A percentile compares a stretch with the other conserved stretches of the same genome.
These are phyloP conservation scores for Silene latifolia DNA, from an alignment of 148 eudicot species.

Conservation along the genomic window DNA sequence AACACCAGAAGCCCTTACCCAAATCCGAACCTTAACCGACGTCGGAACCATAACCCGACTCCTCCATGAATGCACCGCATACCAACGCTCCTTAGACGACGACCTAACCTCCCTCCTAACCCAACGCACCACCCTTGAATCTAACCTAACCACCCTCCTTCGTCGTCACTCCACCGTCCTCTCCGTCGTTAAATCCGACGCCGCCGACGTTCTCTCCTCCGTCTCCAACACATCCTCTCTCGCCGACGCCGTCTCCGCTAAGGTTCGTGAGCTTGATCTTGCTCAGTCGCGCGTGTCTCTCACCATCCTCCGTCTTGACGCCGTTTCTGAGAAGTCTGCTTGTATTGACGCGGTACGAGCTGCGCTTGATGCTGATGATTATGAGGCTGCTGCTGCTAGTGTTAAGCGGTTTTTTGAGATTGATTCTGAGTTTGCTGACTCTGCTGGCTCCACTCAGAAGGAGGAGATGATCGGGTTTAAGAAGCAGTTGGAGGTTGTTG, in stretches of 20 bases:
- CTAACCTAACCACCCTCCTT: constrained; percentile 58
- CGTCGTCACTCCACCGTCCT: constrained; percentile 52
- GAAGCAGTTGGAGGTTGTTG: constrained; percentile 65
- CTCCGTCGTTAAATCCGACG: constrained; percentile 54
- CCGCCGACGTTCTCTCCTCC: constrained; percentile 61
- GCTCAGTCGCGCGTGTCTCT: constrained; percentile 75
- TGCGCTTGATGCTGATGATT: constrained; percentile 57
- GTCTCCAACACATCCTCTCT: constrained; percentile 60
- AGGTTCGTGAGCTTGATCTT: constrained; percentile 85
- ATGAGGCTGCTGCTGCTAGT: constrained; percentile 54
- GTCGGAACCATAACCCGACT: constrained; percentile 79
- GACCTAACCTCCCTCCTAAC: constrained; percentile 51
- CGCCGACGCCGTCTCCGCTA: constrained; percentile 72
- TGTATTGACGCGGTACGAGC: constrained; percentile 63
- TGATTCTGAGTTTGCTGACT: constrained; percentile 50
- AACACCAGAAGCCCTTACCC: constrained; percentile 43
- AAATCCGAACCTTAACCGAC: constrained; percentile 66
- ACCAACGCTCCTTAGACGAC: constrained; percentile 73
- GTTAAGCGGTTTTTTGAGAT: constrained; percentile 66
- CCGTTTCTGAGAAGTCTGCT: constrained; percentile 53
- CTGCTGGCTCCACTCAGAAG: constrained; percentile 47
- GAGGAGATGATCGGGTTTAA: constrained; percentile 61
- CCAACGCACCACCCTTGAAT: constrained; percentile 50
- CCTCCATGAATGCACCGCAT: constrained; percentile 86
- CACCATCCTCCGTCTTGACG: constrained; percentile 70